These are phyloP conservation scores for Veloporphyrellus conicus DNA, from an alignment of 1,284 basidiomycete species.

Conservation along the genomic window DNA sequence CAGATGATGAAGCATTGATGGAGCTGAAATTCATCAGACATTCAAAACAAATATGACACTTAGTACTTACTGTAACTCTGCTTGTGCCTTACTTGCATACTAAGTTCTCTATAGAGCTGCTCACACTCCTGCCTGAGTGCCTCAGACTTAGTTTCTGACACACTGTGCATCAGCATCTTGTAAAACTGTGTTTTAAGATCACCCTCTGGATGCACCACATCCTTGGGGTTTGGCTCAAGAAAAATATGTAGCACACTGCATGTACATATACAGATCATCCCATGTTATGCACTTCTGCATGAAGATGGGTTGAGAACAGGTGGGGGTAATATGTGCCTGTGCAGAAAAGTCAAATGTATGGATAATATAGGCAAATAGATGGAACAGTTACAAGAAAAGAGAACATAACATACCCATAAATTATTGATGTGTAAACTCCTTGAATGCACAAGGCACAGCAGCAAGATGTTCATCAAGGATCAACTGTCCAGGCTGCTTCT, in stretches of 20 bases:
- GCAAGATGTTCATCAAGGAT: slow-evolving; percentile 72
- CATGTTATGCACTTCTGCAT: slow-evolving; percentile 63
- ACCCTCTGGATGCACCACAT: too few relatives aligned
- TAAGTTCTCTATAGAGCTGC: too few relatives aligned
- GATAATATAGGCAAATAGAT: neutral
- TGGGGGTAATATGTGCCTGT: slow-evolving; percentile 40
- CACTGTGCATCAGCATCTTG: slow-evolving; percentile 44
- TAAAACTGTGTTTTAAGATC: slow-evolving; percentile 65
- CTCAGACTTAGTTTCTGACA: too few relatives aligned
- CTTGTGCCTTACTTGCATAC: too few relatives aligned
- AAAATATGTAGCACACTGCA: slow-evolving; percentile 71
- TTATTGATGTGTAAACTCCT: slow-evolving; percentile 36
- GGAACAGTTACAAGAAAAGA: too few relatives aligned
- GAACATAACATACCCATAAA: slow-evolving; percentile 27
- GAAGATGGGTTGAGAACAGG: slow-evolving; percentile 51
- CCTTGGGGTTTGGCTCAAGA: slow-evolving; percentile 59
- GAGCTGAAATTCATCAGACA: too few relatives aligned
- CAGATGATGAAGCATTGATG: too few relatives aligned
- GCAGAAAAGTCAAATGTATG: neutral
- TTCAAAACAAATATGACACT: too few relatives aligned
- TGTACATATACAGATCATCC: slow-evolving; percentile 65
- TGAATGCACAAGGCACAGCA: slow-evolving; percentile 45
- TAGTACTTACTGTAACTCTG: too few relatives aligned
- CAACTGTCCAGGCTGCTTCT: slow-evolving; percentile 75
- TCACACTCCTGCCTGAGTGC: too few relatives aligned